Conservation (phyloP, 2,329 filamentous ascomycete genomes). For the Cercospora berteroae region DNA sequence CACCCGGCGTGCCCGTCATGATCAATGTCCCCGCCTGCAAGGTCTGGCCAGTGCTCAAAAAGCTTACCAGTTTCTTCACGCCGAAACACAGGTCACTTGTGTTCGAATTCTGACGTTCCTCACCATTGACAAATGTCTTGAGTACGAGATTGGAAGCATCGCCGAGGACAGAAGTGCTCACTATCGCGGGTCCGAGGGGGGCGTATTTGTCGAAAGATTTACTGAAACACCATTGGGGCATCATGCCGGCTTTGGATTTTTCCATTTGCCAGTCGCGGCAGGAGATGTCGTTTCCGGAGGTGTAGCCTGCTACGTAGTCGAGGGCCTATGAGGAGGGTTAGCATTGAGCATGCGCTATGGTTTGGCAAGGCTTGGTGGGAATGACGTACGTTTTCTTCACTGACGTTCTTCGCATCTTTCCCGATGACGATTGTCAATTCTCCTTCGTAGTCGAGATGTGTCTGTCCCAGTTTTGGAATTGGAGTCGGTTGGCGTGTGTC, state of each 20-base stretch:
- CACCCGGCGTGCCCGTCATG: conserved; percentile 52
- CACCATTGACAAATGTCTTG: conserved; percentile 51
- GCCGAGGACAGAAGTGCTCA: conserved; percentile 44
- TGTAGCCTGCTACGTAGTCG: conserved; percentile 72
- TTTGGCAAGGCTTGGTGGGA: background rate
- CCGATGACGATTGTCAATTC: conserved; percentile 74
- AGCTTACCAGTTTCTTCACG: conserved; percentile 38
- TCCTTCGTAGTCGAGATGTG: conserved; percentile 73
- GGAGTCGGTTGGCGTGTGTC: conserved; percentile 67
- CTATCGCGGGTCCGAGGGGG: conserved; percentile 53
- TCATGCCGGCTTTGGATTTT: conserved; percentile 45
- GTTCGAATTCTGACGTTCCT: conserved; percentile 46
- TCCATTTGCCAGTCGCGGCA: conserved; percentile 63
- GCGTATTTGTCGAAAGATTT: conserved; percentile 60
- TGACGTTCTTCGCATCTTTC: conserved; percentile 63
- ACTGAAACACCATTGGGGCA: conserved; percentile 60
- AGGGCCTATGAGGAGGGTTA: conserved; percentile 48
- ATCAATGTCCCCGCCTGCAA: conserved; percentile 50
- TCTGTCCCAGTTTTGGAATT: conserved; percentile 63
- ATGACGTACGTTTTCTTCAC: conserved; percentile 49
- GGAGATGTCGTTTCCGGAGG: conserved; percentile 75
- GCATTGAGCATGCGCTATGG: background rate
- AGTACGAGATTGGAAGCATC: conserved; percentile 48
- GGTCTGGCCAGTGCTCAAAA: conserved; percentile 41
- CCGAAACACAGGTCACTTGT: conserved; percentile 50